Evolutionary conservation across 768 basidiomycete species (phyloP), one percentile per base, ranked within the genome.

Genomic region (Suillus ampliporus): DNA sequence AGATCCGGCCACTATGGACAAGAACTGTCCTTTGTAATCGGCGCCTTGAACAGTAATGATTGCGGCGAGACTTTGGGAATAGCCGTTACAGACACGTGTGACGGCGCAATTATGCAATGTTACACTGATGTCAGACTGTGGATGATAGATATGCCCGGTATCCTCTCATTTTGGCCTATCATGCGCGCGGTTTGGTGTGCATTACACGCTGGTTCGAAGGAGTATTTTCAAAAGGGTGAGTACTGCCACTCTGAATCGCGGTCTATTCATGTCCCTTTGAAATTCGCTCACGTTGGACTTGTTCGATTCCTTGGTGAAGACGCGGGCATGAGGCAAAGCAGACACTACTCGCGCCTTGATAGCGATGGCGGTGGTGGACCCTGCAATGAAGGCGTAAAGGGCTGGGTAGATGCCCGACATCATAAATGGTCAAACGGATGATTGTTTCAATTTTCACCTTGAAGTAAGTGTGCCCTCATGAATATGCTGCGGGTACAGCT

Each of bases 381-480:
- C 21, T 85, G 84, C 85, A 82, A 84, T 37, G 75, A 86, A 80
- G 87, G 28, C 53, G 94, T 56, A 84, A 82, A 67, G 92, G 94
- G 71, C 92, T 95, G 72, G 85, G 87, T 51, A 68, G 34, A 86
- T 97, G 64, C 91, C 97, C 77, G 77, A 82, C 40, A 92, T 97
- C 69, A 84, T 97, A 35, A 80, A 88, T 58, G 95, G 92, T 38
- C 76, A 82, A 34, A 88, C 58, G 15, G 91, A 91, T 4, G 84
- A 87, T 72, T 94, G 93, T 74, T 91, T 56, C 54, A 56, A 86
- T 73, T 79, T 94, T 65, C 74, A 93, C 31, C 80, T 94, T 51
- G 93, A 95, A 81, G 90, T 89, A 52, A 40, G 64, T 69, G 63
- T 56, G 11, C 13, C 41, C 31, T 37, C 54, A 51, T 57, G n/a